Evolutionary conservation across 1,284 basidiomycete genomes (phyloP), one percentile per base, ranked within the genome.

Genomic region (Pseudozyma hubeiensis): DNA sequence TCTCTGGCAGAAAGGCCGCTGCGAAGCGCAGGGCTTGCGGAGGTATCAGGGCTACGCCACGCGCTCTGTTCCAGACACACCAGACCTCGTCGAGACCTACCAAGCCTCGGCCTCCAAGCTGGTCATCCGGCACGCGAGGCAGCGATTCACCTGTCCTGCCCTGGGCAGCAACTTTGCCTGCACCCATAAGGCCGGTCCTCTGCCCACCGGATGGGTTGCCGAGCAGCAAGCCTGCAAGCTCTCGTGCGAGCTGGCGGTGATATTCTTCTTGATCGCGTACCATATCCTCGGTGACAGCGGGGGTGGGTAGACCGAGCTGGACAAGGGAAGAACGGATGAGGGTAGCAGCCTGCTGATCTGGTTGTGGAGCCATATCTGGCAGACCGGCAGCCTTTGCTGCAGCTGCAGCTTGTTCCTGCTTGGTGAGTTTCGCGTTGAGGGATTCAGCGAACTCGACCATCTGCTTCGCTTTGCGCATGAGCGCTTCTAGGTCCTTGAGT

Each of bases 21-120:
- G 91, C 90, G 45, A 89, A 88, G 7, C 92, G 87, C 71, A 98
- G 89, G 1, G 92, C 93, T 30, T 91, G 88, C 0, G 96, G 96
- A 2, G 95, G 92, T 34, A 97, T 89, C 43, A 98, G 89, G 3
- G 95, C 94, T 90, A 68, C 63, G 52, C 96, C 96, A 63, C 96
- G 87, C 2, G 93, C 94, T 53, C 96, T 90, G 85, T 98, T 98
- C 96, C 96, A 99, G 1, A 92, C 89, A 45, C 94, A 94, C 96
- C 96, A 99, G 0, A 94, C 91, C 84, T 97, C 94, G 84, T 99
- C 96, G 17, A 98, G 86, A 0, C 91, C 92, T 24, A 97, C 88
- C 16, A 98, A 41, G 11, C 78, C 76, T n/a, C 68, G 53, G 3
- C 53, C 69, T 44, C 64, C 52, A 37, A 64, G 53, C 9, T 64